phyloP scores from a whole-genome alignment of 2,329 filamentous ascomycete genomes.

The Phialocephala sp. region DNA sequence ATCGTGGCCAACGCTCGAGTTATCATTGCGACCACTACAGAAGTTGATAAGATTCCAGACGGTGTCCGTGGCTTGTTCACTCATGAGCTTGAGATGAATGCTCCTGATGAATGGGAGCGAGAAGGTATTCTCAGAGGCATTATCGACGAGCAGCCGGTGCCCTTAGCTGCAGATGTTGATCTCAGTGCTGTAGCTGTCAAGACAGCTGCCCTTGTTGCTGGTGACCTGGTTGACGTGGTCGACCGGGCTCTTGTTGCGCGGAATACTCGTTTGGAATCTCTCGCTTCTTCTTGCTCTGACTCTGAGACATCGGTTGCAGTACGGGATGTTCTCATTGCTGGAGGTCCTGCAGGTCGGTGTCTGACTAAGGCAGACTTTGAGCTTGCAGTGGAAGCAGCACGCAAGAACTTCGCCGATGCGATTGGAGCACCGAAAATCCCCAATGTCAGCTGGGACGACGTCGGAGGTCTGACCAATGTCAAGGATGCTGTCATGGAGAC shows the following conservation, averaged over 20 bases:
- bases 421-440: slow-evolving; percentile 98
- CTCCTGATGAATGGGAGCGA: slow-evolving; percentile 90
- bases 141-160: slow-evolving; percentile 75
- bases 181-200: slow-evolving; percentile 87
- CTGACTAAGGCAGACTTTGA: slow-evolving; percentile 87
- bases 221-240: slow-evolving; percentile 92
- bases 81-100: slow-evolving; percentile 91
- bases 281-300: slow-evolving; percentile 60
- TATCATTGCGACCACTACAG: slow-evolving; percentile 90
- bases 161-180: slow-evolving; percentile 83
- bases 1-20: slow-evolving; percentile 81
- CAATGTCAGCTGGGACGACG: slow-evolving; percentile 95
- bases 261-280: slow-evolving; percentile 73
- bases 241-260: slow-evolving; percentile 85
- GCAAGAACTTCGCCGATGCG: slow-evolving; percentile 97
- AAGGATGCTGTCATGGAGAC: slow-evolving; percentile 98
- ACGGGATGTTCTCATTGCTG: slow-evolving; percentile 86
- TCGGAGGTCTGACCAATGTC: slow-evolving; percentile 89
- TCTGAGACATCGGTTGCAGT: slow-evolving; percentile 61
- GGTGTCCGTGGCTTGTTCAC: slow-evolving; percentile 90
- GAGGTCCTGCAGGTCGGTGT: slow-evolving; percentile 78
- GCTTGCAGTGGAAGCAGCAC: slow-evolving; percentile 88
- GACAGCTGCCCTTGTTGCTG: slow-evolving; percentile 92
- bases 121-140: slow-evolving; percentile 85
- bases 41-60: slow-evolving; percentile 92